These are phyloP conservation scores for Theobroma grandiflorum DNA, from an alignment of 441 rosid species.

Conservation along the genomic window DNA sequence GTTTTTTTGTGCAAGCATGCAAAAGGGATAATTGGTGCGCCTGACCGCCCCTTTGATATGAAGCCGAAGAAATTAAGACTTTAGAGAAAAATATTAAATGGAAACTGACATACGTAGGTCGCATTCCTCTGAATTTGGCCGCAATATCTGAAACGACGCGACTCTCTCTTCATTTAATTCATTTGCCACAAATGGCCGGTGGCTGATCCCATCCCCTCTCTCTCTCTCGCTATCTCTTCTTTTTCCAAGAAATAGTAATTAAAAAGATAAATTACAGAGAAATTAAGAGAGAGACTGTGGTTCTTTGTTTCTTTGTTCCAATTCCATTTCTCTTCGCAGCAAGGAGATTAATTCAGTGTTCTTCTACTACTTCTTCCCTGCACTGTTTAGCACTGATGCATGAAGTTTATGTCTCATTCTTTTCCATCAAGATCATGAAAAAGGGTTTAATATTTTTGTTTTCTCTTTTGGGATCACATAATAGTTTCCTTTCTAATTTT, in stretches of 20 bases:
- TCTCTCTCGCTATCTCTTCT: conserved; percentile 25
- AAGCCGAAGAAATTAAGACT: neutral
- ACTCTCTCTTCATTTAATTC: conserved; percentile 36
- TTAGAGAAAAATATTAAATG: neutral
- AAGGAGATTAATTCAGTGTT: neutral
- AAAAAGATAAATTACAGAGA: neutral
- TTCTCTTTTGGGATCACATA: neutral
- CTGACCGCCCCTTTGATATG: conserved; percentile 23
- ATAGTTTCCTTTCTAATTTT: neutral
- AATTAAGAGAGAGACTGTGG: conserved; percentile 8
- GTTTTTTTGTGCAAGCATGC: conserved; percentile 67
- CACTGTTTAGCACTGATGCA: neutral
- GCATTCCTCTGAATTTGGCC: conserved; percentile 64
- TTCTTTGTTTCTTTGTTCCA: conserved; percentile 15
- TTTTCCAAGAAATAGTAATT: conserved; percentile 18
- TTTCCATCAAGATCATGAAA: neutral
- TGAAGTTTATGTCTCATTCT: neutral
- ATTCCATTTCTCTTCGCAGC: neutral
- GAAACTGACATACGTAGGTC: conserved; percentile 60
- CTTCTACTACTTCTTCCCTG: neutral
- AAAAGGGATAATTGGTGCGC: conserved; percentile 57
- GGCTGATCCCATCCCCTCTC: conserved; percentile 33
- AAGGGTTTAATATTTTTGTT: neutral
- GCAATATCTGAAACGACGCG: conserved; percentile 61
- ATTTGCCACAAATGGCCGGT: conserved; percentile 45